These are phyloP conservation scores for Scheffersomyces stipitis DNA, from an alignment of 805 yeast genomes.

Conservation along the genomic window DNA sequence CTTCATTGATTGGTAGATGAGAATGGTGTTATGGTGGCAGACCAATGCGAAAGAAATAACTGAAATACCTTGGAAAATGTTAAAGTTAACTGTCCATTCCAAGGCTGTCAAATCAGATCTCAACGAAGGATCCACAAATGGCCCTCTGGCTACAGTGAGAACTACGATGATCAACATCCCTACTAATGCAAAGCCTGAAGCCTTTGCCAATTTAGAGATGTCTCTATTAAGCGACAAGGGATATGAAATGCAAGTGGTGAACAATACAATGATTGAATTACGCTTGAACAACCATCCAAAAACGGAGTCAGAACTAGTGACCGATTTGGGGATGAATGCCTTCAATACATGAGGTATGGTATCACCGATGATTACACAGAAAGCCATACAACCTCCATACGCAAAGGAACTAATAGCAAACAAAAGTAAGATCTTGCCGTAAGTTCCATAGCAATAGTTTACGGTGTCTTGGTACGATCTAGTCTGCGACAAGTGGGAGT, in stretches of 20 bases:
- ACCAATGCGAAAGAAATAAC: slow-evolving; percentile 94
- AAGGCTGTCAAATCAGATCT: slow-evolving; percentile 48
- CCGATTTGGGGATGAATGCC: slow-evolving; percentile 54
- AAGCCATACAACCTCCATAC: slow-evolving; percentile 91
- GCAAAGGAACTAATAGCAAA: slow-evolving; percentile 86
- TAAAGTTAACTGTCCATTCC: slow-evolving; percentile 56
- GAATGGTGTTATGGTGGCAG: slow-evolving; percentile 91
- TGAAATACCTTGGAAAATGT: slow-evolving; percentile 86
- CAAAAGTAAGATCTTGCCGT: slow-evolving; percentile 67
- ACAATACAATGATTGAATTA: slow-evolving; percentile 66
- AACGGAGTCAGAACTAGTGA: slow-evolving; percentile 26
- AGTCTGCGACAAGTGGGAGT: slow-evolving; percentile 75
- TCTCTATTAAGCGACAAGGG: slow-evolving; percentile 81
- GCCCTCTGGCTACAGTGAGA: slow-evolving; percentile 74
- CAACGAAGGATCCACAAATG: slow-evolving; percentile 47
- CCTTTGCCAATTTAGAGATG: slow-evolving; percentile 82
- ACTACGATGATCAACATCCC: slow-evolving; percentile 80
- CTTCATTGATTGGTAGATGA: slow-evolving; percentile 80
- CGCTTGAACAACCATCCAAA: slow-evolving; percentile 60
- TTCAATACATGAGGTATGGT: slow-evolving; percentile 87
- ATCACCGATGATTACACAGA: slow-evolving; percentile 92
- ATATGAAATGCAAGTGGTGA: slow-evolving; percentile 71
- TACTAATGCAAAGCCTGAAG: slow-evolving; percentile 79
- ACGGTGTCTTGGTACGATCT: slow-evolving; percentile 85
- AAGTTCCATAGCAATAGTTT: slow-evolving; percentile 69